A percentile compares a stretch with the other conserved stretches of the same genome.
These are phyloP conservation scores for Tylopilus balloui DNA, from an alignment of 768 basidiomycete species.

Conservation along the genomic window DNA sequence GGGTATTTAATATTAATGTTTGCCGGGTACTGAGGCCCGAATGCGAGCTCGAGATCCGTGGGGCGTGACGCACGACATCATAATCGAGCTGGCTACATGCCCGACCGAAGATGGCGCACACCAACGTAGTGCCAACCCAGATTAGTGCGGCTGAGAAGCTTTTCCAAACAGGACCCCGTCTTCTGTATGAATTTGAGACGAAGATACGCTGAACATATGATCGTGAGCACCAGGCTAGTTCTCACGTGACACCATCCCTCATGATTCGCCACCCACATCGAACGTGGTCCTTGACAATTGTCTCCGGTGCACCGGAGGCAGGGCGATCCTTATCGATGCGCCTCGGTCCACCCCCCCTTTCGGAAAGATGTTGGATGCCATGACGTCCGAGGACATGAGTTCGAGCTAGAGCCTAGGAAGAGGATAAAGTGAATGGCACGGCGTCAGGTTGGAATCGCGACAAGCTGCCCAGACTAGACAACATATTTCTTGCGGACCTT, in stretches of 20 bases:
- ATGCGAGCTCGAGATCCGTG: slow-evolving; percentile 21
- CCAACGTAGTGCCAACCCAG: slow-evolving; percentile 20
- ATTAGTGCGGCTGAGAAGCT: slow-evolving; percentile 26
- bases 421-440: slow-evolving; percentile 19
- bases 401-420: slow-evolving; percentile 2
- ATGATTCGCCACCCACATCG: slow-evolving; percentile 13
- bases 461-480: slow-evolving; percentile 1
- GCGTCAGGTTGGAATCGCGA: slow-evolving; percentile 10
- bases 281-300: slow-evolving; percentile 10
- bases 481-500: background rate
- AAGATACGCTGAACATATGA: slow-evolving; percentile 19
- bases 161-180: slow-evolving; percentile 10
- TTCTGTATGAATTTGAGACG: slow-evolving; percentile 6
- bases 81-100: slow-evolving; percentile 10
- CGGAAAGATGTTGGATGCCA: background rate
- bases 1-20: slow-evolving; percentile 20
- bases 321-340: slow-evolving; percentile 31
- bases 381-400: slow-evolving; percentile 21
- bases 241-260: slow-evolving; percentile 16
- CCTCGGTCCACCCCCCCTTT: slow-evolving; percentile 19
- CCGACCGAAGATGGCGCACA: slow-evolving; percentile 18
- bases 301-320: slow-evolving; percentile 6
- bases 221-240: slow-evolving; percentile 15
- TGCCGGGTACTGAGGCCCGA: slow-evolving; percentile 21
- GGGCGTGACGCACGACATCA: slow-evolving; percentile 9